Base-by-base conservation (phyloP, 306 rosid genomes). In the Benincasa hispida region DNA sequence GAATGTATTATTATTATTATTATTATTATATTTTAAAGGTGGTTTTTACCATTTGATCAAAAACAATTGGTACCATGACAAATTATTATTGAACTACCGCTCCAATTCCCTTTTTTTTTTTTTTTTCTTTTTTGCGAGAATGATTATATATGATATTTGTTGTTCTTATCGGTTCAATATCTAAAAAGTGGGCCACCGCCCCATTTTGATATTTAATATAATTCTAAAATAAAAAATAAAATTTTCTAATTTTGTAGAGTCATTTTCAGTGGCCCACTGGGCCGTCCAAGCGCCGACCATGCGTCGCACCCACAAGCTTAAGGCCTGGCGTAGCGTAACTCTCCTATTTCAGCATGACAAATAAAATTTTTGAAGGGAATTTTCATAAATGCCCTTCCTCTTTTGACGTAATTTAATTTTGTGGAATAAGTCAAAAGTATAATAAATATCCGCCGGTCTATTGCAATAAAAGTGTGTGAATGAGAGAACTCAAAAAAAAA, bases 271-370 rank as follows among this genome's bases (percentile, higher is more conserved):
- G 72, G 72, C 50, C 72, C 72, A 65, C 72, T 8, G 18, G 24
- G 72, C 72, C 72, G 72, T 65, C 72, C 72, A 65, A 37, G 72
- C 72, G 72, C 72, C 72, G 72, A 65, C 72, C 72, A 37, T 65
- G 19, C 72, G 72, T 65, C 72, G 50, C 27, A 65, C 72, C 72
- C 72, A 65, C 72, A 65, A 32, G 72, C 15, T 34, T 63, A 34
- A 17, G 48, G n/a, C 37, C 66, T 2, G n/a, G 66, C 37, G 9
- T 56, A 42, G 50, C 2, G 50, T 5, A 59, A 19, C 48, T 63
- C 69, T 32, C 24, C 70, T 18, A 35, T 65, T 65, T 65, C 48
- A 8, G n/a, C 72, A 34, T 47, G 70, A 63, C 70, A 63, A 63
- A 63, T 32, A 1, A 32, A 32, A 0, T 3, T 18, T 18, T 18